Evolutionary conservation across 164 flowering plant species (phyloP).

Genomic region (Stephania cephalantha): DNA sequence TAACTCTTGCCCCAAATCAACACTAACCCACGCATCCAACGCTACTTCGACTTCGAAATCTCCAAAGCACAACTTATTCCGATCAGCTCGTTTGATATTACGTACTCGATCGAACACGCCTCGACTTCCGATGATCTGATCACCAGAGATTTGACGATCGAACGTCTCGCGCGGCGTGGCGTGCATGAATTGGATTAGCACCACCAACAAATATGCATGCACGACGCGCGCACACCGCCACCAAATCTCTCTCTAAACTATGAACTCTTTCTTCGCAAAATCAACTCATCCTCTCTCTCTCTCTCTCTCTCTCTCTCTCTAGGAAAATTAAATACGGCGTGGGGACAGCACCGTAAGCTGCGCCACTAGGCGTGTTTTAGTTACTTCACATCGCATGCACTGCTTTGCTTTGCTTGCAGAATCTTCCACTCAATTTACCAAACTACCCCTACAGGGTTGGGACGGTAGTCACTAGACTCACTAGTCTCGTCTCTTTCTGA

Average conservation of each 20-base stretch:
- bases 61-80: neutral
- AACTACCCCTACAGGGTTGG: neutral
- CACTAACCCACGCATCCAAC: neutral
- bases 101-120: neutral
- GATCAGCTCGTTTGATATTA: neutral
- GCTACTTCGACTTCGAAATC: neutral
- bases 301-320: neutral
- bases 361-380: conserved; percentile 17
- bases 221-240: conserved; percentile 40
- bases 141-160: no score
- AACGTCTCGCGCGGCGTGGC: no score
- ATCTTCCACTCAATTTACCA: conserved; percentile 2
- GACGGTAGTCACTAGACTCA: neutral
- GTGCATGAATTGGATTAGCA: no score
- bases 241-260: conserved; percentile 12
- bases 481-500: neutral
- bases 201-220: conserved; percentile 31
- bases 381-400: neutral
- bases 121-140: conserved; percentile 7
- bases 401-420: neutral
- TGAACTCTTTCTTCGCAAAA: neutral
- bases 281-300: neutral
- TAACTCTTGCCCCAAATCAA: conserved; percentile 1
- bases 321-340: conserved; percentile 11
- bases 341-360: conserved; percentile 18